These are phyloP conservation scores for Penicillium bovifimosum DNA, from an alignment of 495 filamentous ascomycete genomes.

Conservation along the genomic window DNA sequence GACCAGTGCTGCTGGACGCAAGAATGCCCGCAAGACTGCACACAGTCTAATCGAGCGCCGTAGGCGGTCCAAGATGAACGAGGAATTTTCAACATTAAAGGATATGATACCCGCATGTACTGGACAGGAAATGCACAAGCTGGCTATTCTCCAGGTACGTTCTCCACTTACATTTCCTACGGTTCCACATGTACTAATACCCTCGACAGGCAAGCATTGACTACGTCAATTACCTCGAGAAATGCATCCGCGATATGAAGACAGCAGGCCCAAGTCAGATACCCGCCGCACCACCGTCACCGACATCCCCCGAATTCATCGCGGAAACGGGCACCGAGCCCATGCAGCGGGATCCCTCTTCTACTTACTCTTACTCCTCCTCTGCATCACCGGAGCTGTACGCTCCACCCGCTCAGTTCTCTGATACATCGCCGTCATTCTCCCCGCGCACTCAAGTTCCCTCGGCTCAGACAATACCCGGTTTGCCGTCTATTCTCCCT, in stretches of 20 bases:
- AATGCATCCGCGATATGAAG: conserved; percentile 80
- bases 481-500: conserved; percentile 35
- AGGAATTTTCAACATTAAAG: conserved; percentile 92
- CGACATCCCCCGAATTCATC: conserved; percentile 35
- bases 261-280: conserved; percentile 37
- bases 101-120: conserved; percentile 90
- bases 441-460: conserved; percentile 34
- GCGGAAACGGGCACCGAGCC: conserved; percentile 16
- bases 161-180: background rate
- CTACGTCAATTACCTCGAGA: conserved; percentile 90
- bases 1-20: conserved; percentile 76
- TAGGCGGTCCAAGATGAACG: conserved; percentile 95
- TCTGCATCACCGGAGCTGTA: conserved; percentile 36
- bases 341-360: conserved; percentile 13
- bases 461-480: conserved; percentile 22
- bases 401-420: conserved; percentile 20
- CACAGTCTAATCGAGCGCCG: conserved; percentile 92
- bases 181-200: background rate
- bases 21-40: conserved; percentile 93
- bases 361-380: conserved; percentile 25
- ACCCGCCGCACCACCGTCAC: conserved; percentile 23
- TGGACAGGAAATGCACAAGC: conserved; percentile 95
- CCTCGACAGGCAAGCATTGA: conserved; percentile 78
- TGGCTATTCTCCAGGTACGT: conserved; percentile 86
- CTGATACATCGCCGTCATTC: conserved; percentile 35